Base-by-base conservation (phyloP, 2,329 filamentous ascomycete genomes). In the Apiospora saccharicola region DNA sequence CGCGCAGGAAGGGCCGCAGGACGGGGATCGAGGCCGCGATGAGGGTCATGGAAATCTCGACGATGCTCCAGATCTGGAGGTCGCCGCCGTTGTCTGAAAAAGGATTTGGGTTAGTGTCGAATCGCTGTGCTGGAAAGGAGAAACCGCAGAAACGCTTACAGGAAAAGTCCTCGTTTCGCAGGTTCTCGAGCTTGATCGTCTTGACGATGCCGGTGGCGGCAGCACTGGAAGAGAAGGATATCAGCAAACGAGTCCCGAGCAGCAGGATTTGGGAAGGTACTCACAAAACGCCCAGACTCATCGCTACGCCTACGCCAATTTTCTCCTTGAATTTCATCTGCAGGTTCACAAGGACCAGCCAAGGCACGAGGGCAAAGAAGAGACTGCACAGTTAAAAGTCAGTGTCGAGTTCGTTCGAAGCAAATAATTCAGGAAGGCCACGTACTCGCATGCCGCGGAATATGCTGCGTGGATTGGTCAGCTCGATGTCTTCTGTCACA, bases 21-120 rank as follows among this genome's bases (percentile, higher is more conserved):
- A 81, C 79, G 10, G 80, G 80, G 37, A 81, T 80, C 4, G 79
- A 81, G 51, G 78, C 76, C 1, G 78, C 80, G 4, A 80, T 74
- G 43, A 81, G 78, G 13, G 78, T 78, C 4, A 74, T 76, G 22
- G 76, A 69, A 4, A 77, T 72, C 68, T 81, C 80, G 16, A 77
- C 78, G 0, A 74, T 73, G 19, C 75, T 77, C 80, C 78, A 81
- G 16, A 80, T 78, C 3, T 78, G 75, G 3, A 80, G 30, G 74
- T 73, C 57, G 72, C 75, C 71, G 74, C 71, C 12, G 57, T 69
- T 53, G 49, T 43, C 24, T 68, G 75, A 75, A 74, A 76, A 75
- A 26, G 19, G 6, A 37, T 12, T 53, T 0, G 19, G 26, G 8
- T 24, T 47, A 30, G 13, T 24, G 30, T 24, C 46, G 1, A 13